Conservation (phyloP, 2,329 filamentous ascomycete species). For the Nemania sp. region DNA sequence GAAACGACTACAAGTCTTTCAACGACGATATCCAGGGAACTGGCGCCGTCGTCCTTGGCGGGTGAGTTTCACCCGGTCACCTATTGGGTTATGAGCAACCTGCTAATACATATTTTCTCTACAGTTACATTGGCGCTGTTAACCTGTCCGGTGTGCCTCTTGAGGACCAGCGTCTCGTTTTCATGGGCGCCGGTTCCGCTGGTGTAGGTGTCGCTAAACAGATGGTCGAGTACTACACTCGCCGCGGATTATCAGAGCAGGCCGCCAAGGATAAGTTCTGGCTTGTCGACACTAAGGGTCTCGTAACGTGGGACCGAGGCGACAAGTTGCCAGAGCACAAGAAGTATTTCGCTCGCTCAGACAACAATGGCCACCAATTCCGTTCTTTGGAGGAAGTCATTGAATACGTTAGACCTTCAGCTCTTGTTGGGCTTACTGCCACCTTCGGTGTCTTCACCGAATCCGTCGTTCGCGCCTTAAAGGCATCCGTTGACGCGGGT, state of each 20-base stretch:
- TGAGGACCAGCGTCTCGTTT: conserved; percentile 91
- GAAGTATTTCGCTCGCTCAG: conserved; percentile 68
- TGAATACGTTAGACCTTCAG: conserved; percentile 92
- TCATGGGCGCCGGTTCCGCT: conserved; percentile 93
- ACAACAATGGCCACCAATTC: conserved; percentile 70
- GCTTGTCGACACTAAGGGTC: conserved; percentile 95
- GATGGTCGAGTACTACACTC: conserved; percentile 95
- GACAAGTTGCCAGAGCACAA: conserved; percentile 93
- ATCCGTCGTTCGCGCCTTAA: conserved; percentile 73
- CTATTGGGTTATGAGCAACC: neutral
- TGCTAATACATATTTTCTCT: conserved; percentile 21
- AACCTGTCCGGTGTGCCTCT: conserved; percentile 83
- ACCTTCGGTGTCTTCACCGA: conserved; percentile 95
- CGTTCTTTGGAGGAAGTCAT: conserved; percentile 87
- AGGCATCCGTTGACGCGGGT: conserved; percentile 64
- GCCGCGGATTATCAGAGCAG: conserved; percentile 84
- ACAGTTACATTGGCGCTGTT: conserved; percentile 67
- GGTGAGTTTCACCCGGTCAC: conserved; percentile 51
- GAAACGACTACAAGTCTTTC: conserved; percentile 89
- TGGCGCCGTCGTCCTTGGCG: conserved; percentile 89
- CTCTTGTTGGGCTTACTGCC: conserved; percentile 90
- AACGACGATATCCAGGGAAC: conserved; percentile 99
- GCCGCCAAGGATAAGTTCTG: conserved; percentile 91
- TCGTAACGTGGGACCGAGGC: conserved; percentile 89
- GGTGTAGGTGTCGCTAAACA: conserved; percentile 98